phyloP scores from a whole-genome alignment of 306 rosid species.

The Cyamopsis tetragonoloba region DNA sequence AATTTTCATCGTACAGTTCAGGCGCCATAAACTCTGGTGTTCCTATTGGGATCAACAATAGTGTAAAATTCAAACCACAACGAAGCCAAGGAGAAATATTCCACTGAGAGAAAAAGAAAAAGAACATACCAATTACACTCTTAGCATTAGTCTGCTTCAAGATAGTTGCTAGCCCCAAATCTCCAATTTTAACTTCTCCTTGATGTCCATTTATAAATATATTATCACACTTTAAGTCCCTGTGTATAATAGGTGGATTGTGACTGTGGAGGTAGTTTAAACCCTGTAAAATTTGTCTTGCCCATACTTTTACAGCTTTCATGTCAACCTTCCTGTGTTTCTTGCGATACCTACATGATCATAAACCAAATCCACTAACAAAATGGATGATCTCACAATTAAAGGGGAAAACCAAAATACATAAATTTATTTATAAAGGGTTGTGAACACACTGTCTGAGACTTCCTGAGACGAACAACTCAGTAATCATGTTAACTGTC shows the following conservation, averaged over 20 bases:
- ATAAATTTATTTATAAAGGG: neutral
- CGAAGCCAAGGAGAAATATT: too few relatives aligned
- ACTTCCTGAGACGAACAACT: conserved; percentile 83
- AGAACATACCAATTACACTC: conserved; percentile 42
- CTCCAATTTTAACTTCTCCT: conserved; percentile 54
- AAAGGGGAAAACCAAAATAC: conserved; percentile 3
- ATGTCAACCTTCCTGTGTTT: conserved; percentile 46
- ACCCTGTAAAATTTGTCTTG: conserved; percentile 42
- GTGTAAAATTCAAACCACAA: neutral
- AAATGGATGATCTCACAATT: conserved; percentile 18
- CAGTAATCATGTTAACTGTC: conserved; percentile 83
- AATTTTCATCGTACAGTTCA: conserved; percentile 48
- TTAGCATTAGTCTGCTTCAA: conserved; percentile 40
- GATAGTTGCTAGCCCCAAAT: conserved; percentile 43
- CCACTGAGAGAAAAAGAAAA: too few relatives aligned
- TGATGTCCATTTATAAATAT: conserved; percentile 55
- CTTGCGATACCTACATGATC: conserved; percentile 44
- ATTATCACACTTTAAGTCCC: conserved; percentile 52
- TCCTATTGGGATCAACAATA: conserved; percentile 27
- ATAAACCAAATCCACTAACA: conserved; percentile 33
- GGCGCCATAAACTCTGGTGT: conserved; percentile 64
- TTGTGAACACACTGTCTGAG: conserved; percentile 68
- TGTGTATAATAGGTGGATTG: conserved; percentile 45
- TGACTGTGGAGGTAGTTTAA: conserved; percentile 46
- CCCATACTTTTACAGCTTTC: conserved; percentile 51